phyloP scores from a whole-genome alignment of 164 flowering plant genomes.

The Berberis thunbergii region DNA sequence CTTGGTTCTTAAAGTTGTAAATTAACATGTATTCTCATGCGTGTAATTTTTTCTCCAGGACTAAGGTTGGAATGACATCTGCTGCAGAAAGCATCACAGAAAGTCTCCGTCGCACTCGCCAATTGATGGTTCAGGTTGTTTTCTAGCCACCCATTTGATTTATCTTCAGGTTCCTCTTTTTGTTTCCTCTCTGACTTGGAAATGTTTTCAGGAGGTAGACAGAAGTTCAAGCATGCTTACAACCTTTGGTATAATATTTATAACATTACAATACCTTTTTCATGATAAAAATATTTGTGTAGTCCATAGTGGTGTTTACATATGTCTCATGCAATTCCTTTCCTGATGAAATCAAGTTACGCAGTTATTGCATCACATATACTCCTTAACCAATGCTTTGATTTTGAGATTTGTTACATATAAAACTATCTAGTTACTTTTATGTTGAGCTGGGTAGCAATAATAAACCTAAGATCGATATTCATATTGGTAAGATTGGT shows the following conservation, averaged over 20 bases:
- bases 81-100: conserved; percentile 94
- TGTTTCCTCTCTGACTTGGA: not conserved
- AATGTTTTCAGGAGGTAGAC: conserved; percentile 68
- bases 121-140: conserved; percentile 83
- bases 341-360: too few species aligned
- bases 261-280: not conserved
- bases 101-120: conserved; percentile 85
- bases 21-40: too few species aligned
- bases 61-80: conserved; percentile 92
- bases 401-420: too few species aligned
- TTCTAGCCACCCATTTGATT: not conserved
- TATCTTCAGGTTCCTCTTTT: not conserved
- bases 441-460: too few species aligned
- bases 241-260: conserved; percentile 60
- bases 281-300: not conserved
- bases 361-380: too few species aligned
- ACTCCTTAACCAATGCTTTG: too few species aligned
- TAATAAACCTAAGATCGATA: too few species aligned
- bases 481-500: too few species aligned
- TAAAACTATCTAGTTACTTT: too few species aligned
- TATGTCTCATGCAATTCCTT: too few species aligned
- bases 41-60: conserved; percentile 34
- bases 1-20: too few species aligned
- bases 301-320: not conserved
- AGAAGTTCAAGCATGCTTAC: conserved; percentile 66